Conservation (phyloP, 352 stramenopile genomes). For the Chrysophaeum taylorii region DNA sequence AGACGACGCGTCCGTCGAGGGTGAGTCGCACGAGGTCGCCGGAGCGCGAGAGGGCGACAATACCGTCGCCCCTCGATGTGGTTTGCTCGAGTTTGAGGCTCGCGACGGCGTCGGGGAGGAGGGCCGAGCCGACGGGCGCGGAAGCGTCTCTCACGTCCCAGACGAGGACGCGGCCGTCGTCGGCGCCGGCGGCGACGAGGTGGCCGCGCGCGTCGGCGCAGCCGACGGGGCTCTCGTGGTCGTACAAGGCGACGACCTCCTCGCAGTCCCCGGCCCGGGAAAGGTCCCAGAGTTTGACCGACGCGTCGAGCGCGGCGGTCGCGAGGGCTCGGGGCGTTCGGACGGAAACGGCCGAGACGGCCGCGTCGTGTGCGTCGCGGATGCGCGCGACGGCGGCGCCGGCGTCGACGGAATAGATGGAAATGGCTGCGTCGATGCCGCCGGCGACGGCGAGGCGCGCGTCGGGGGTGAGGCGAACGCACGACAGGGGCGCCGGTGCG, state of each 20-base stretch:
- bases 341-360: neutral
- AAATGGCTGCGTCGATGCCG: neutral
- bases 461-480: neutral
- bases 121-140: no score
- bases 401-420: conserved; percentile 10
- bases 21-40: no score
- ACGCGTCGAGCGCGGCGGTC: conserved; percentile 36
- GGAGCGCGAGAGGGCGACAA: no score
- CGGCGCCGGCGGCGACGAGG: conserved; percentile 27
- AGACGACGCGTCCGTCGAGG: no score
- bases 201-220: conserved; percentile 4
- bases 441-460: neutral
- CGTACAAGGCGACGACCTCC: conserved; percentile 32
- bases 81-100: no score
- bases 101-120: no score
- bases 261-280: neutral
- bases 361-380: conserved; percentile 9
- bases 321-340: conserved; percentile 10
- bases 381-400: neutral
- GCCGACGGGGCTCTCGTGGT: conserved; percentile 32
- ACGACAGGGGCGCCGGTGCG: neutral
- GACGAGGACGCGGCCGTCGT: conserved; percentile 33
- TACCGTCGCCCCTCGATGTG: no score
- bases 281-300: conserved; percentile 36
- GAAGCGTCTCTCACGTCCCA: no score